Evolutionary conservation across 2,329 filamentous ascomycete species (phyloP), one percentile per base, ranked within the genome.

Genomic region (Phialophora tarda): DNA sequence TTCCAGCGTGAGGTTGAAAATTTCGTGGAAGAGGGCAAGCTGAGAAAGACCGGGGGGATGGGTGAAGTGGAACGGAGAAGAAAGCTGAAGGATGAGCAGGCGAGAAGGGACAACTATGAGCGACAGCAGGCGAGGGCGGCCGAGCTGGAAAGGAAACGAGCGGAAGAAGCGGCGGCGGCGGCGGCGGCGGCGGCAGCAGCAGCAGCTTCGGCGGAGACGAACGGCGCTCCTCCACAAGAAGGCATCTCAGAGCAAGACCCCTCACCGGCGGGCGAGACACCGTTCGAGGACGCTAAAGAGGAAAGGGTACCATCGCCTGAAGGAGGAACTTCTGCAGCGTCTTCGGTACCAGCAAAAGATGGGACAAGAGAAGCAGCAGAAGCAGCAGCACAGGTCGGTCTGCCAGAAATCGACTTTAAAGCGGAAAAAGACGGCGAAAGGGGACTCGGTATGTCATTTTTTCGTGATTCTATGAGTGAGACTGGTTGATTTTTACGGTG

Each of bases 31-130:
- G 92, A 97, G 74, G 92, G 92, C 65, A 95, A 91, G 78, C 82
- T 99, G 71, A 98, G 97, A 85, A 98, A 98, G 84, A 93, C 91
- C 14, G 95, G 95, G 48, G 95, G 95, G 0, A 89, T 97, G 58
- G 95, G 98, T 77, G 95, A 99, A 80, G 90, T 93, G 0, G 95
- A 99, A 80, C 86, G 95, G 61, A 83, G 92, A 54, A 85, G 95
- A 58, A 90, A 89, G 75, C 86, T 89, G 41, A 96, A 94, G 77
- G 95, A 99, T 74, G 95, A 98, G 67, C 85, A 87, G 72, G 92
- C 93, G 66, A 85, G 93, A 64, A 89, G 87, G 73, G 93, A 97
- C 77, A 91, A 86, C 28, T 85, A 81, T 75, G 85, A 88, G 69
- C 78, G 82, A 32, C 80, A 84, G 72, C 81, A 84, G 67, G 82